These are phyloP conservation scores for Mycena galericulata DNA, from an alignment of 768 basidiomycete genomes.

Conservation along the genomic window DNA sequence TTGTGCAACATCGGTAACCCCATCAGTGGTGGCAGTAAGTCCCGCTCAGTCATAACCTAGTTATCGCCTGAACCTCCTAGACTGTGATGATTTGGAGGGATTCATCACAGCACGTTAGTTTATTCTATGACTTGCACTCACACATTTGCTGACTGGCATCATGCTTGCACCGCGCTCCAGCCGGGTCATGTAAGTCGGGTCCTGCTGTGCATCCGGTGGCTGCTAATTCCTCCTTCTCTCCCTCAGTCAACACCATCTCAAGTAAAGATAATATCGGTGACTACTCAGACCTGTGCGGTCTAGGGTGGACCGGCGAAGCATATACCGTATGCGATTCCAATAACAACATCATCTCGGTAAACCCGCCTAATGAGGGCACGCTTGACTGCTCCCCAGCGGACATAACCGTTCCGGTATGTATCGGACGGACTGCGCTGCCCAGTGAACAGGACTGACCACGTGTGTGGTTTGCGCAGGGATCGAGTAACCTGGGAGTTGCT, in stretches of 20 bases:
- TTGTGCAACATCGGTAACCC: background rate
- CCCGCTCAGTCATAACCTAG: background rate
- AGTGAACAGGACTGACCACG: background rate
- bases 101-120: background rate
- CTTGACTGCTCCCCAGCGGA: background rate
- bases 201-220: background rate
- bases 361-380: background rate
- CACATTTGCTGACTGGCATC: background rate
- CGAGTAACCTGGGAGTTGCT: background rate
- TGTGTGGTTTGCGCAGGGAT: background rate
- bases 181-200: background rate
- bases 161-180: background rate
- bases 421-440: background rate
- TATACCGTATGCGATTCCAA: background rate
- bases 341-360: background rate
- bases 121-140: background rate
- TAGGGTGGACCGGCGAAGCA: background rate
- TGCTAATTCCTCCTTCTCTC: background rate
- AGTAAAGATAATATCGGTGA: background rate
- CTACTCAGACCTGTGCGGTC: background rate
- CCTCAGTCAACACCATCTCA: background rate
- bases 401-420: background rate
- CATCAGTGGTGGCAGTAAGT: background rate
- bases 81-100: background rate
- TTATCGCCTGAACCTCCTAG: background rate